Conservation (phyloP, 805 yeast genomes). For the Candida boidinii region DNA sequence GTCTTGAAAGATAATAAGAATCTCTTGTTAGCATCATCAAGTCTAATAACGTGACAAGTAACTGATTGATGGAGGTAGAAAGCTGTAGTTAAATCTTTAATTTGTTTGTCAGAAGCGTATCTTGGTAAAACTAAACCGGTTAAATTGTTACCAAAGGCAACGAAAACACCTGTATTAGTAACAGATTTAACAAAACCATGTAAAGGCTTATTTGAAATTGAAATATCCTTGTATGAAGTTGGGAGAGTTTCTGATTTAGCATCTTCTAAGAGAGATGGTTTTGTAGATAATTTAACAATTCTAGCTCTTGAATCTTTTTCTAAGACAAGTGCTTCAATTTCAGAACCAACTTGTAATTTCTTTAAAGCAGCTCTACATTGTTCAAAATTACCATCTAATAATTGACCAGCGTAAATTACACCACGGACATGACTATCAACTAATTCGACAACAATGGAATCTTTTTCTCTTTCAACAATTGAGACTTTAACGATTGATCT, state of each 20-base stretch:
- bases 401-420: conserved; percentile 63
- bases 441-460: conserved; percentile 59
- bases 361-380: conserved; percentile 63
- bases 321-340: conserved; percentile 51
- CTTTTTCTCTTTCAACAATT: conserved; percentile 70
- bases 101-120: conserved; percentile 48
- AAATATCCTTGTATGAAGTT: conserved; percentile 46
- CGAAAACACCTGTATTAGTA: conserved; percentile 76
- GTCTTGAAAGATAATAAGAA: conserved; percentile 55
- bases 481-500: conserved; percentile 48
- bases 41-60: conserved; percentile 52
- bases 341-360: conserved; percentile 52
- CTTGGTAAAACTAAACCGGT: conserved; percentile 79
- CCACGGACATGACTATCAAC: conserved; percentile 50
- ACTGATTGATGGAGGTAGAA: conserved; percentile 67
- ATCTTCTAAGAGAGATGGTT: conserved; percentile 58
- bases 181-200: conserved; percentile 74
- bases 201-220: conserved; percentile 35
- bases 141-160: conserved; percentile 69
- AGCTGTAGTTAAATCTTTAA: conserved; percentile 42
- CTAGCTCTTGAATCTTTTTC: conserved; percentile 57
- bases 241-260: conserved; percentile 53
- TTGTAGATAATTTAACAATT: conserved; percentile 54
- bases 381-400: conserved; percentile 68
- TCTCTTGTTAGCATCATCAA: conserved; percentile 62